Evolutionary conservation across 2,329 filamentous ascomycete genomes (phyloP).

Genomic region (Pleoardoris graminearum): DNA sequence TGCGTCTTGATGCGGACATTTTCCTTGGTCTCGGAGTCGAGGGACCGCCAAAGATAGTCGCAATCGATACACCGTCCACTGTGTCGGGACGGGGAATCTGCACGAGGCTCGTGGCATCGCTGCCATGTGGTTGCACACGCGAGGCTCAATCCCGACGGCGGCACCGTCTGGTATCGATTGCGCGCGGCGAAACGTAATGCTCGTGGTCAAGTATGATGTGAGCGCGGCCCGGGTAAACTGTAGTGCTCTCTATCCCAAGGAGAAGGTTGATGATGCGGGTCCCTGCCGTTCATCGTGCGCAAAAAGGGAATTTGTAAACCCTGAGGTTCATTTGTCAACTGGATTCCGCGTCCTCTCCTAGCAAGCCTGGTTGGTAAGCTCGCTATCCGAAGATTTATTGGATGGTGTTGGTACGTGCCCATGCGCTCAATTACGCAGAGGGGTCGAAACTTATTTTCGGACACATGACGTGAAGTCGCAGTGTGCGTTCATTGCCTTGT

Average conservation of each 20-base stretch:
- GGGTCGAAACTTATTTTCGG: constrained; percentile 17
- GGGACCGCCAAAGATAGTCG: constrained; percentile 22
- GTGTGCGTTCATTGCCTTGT: constrained; percentile 7
- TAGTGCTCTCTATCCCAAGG: not conserved
- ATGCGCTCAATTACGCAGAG: constrained; percentile 13
- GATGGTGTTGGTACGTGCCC: constrained; percentile 7
- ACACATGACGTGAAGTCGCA: constrained; percentile 7
- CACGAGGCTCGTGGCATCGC: constrained; percentile 11
- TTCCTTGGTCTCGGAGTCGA: not conserved
- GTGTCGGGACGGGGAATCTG: constrained; percentile 4
- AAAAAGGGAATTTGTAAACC: constrained; percentile 3
- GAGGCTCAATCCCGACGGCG: constrained; percentile 29
- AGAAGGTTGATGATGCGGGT: constrained; percentile 10
- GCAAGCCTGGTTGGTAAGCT: constrained; percentile 10
- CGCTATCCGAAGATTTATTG: constrained; percentile 26
- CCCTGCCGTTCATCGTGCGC: not conserved
- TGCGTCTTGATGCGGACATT: not conserved
- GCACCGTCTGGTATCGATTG: constrained; percentile 15
- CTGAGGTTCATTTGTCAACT: not conserved
- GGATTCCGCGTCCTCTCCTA: constrained; percentile 7
- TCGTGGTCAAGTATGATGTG: constrained; percentile 16
- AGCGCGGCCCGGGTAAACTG: constrained; percentile 8
- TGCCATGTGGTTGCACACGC: constrained; percentile 20
- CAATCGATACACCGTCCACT: constrained; percentile 9
- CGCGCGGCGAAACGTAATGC: constrained; percentile 22